A percentile compares a stretch with the other conserved stretches of the same genome.
phyloP scores from a whole-genome alignment of 768 basidiomycete species.

The Collybia sordida region DNA sequence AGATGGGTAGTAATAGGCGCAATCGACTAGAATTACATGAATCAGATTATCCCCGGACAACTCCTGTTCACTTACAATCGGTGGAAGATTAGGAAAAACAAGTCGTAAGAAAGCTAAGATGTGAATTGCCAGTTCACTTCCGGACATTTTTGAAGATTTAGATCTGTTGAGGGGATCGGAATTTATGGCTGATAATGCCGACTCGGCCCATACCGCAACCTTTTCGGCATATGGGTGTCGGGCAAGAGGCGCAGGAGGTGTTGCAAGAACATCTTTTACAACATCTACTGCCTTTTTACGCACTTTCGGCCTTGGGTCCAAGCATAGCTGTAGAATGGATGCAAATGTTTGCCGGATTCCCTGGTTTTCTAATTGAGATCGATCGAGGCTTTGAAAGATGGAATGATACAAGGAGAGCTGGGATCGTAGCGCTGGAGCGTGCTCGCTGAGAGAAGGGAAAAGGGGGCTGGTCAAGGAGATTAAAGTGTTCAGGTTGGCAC shows the following conservation, averaged over 20 bases:
- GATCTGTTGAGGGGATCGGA: conserved; percentile 59
- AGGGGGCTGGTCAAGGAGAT: conserved; percentile 76
- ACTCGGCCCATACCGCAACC: conserved; percentile 77
- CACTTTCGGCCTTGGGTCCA: conserved; percentile 93
- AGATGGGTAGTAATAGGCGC: conserved; percentile 69
- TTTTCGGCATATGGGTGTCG: conserved; percentile 85
- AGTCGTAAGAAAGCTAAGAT: conserved; percentile 71
- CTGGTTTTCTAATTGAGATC: conserved; percentile 64
- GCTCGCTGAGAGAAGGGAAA: conserved; percentile 61
- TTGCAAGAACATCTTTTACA: conserved; percentile 71
- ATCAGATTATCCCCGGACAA: conserved; percentile 3
- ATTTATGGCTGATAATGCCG: conserved; percentile 63
- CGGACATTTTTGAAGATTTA: conserved; percentile 56
- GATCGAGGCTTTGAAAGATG: conserved; percentile 69
- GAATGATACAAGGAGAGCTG: conserved; percentile 76
- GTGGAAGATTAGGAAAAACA: conserved; percentile 58
- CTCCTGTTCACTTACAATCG: conserved; percentile 55
- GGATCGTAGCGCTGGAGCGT: conserved; percentile 84
- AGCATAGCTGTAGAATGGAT: conserved; percentile 75
- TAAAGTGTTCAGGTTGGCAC: conserved; percentile 69
- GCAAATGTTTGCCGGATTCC: conserved; percentile 82
- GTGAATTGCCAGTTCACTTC: conserved; percentile 76
- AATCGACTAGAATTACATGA: conserved; percentile 53
- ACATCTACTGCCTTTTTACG: conserved; percentile 88
- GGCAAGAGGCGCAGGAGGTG: conserved; percentile 74